Conservation (phyloP, 2,329 filamentous ascomycete genomes). For the Gliomastix tumulicola region DNA sequence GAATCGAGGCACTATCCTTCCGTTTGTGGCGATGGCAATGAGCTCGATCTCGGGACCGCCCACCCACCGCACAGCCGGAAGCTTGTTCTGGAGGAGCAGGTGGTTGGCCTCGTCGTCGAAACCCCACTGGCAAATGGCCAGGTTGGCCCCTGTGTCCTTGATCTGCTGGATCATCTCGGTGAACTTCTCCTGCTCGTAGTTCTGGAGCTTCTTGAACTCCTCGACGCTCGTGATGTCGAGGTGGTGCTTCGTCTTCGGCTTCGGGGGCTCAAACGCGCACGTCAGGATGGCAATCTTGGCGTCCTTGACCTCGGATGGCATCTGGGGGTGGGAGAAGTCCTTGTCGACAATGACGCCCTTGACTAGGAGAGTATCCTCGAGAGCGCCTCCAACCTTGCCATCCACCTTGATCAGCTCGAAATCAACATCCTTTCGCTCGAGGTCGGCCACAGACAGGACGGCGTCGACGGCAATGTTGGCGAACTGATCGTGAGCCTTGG, state of each 20-base stretch:
- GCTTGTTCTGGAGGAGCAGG: conserved; percentile 87
- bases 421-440: conserved; percentile 94
- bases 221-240: conserved; percentile 95
- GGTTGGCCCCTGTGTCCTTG: conserved; percentile 93
- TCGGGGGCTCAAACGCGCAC: conserved; percentile 96
- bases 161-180: conserved; percentile 98
- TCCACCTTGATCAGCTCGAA: conserved; percentile 99
- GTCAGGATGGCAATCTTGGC: conserved; percentile 97
- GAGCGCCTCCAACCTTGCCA: conserved; percentile 88
- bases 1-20: conserved; percentile 93
- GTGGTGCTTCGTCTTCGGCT: conserved; percentile 99
- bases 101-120: conserved; percentile 99
- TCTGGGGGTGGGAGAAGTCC: conserved; percentile 98
- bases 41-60: conserved; percentile 97
- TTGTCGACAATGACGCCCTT: conserved; percentile 99
- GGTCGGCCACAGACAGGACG: conserved; percentile 89
- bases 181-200: conserved; percentile 94
- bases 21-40: conserved; percentile 97
- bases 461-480: conserved; percentile 96
- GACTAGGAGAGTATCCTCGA: conserved; percentile 90
- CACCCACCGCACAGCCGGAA: conserved; percentile 96
- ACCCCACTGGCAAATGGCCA: conserved; percentile 98
- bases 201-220: conserved; percentile 96
- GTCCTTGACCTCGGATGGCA: conserved; percentile 91
- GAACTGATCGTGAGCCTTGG: conserved; percentile 97